Conservation (phyloP, 176 grass and related monocot species). For the Aegilops sharonensis region DNA sequence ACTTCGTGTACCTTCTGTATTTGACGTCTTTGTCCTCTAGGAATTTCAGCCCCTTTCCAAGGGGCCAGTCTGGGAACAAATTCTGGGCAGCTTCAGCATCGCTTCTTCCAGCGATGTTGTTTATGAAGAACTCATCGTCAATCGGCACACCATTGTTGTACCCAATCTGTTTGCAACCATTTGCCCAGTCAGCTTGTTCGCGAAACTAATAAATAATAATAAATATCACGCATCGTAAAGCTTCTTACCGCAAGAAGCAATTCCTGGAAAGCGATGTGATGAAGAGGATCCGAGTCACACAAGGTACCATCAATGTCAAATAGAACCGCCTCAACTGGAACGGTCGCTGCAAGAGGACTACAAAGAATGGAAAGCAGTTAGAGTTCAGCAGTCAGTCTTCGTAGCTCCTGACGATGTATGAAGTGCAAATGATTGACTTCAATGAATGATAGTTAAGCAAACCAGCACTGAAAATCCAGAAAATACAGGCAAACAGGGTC, state of each 20-base stretch:
- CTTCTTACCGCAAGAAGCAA: conserved; percentile 61
- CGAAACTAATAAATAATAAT: background rate
- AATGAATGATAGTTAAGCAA: too few relatives aligned
- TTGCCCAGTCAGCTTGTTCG: background rate
- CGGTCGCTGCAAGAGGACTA: conserved; percentile 54
- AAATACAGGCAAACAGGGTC: background rate
- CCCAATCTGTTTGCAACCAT: conserved; percentile 60
- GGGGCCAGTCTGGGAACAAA: conserved; percentile 86
- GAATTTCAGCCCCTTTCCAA: conserved; percentile 71
- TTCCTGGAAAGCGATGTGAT: conserved; percentile 78
- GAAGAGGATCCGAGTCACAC: conserved; percentile 88
- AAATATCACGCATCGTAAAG: background rate
- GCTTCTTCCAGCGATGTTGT: conserved; percentile 89
- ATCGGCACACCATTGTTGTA: conserved; percentile 90
- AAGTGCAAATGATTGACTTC: too few relatives aligned
- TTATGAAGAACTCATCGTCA: conserved; percentile 83
- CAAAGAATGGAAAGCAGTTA: background rate
- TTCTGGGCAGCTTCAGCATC: conserved; percentile 61
- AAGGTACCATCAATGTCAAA: conserved; percentile 94
- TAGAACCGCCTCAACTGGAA: conserved; percentile 75
- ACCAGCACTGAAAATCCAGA: background rate
- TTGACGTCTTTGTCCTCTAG: conserved; percentile 73
- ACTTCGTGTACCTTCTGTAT: conserved; percentile 51
- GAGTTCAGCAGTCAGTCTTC: background rate
- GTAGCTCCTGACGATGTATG: background rate